These are phyloP conservation scores for Kalmusia sp. DNA, from an alignment of 2,329 filamentous ascomycete genomes.

Conservation along the genomic window DNA sequence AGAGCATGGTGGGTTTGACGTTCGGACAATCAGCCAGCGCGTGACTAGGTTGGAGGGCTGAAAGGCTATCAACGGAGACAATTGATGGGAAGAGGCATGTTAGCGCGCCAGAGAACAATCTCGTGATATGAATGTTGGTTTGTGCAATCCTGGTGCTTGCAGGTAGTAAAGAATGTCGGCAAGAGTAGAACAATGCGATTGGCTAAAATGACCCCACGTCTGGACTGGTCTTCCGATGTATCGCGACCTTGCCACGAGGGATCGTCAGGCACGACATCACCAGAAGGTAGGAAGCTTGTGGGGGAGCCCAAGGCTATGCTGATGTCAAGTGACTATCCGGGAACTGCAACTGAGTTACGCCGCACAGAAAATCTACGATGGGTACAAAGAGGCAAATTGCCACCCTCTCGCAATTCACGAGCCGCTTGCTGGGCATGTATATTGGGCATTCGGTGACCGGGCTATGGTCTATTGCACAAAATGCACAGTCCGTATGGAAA, in stretches of 20 bases:
- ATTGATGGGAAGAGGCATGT: constrained; percentile 3
- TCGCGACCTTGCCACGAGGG: neutral
- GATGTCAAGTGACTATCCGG: too few relatives aligned
- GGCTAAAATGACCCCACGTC: constrained; percentile 7
- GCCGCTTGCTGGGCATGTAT: too few relatives aligned
- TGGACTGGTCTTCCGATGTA: constrained; percentile 5
- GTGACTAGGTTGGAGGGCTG: constrained; percentile 18
- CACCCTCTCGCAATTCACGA: too few relatives aligned
- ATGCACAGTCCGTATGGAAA: neutral
- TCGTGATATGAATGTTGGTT: constrained; percentile 19
- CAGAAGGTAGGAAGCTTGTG: too few relatives aligned
- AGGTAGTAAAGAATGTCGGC: constrained; percentile 17
- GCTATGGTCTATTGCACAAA: neutral
- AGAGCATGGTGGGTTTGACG: constrained; percentile 9
- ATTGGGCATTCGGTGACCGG: neutral
- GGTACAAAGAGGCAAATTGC: too few relatives aligned
- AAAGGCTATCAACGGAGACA: constrained; percentile 6
- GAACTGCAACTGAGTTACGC: too few relatives aligned
- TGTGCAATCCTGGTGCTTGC: constrained; percentile 7
- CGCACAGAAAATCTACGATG: too few relatives aligned
- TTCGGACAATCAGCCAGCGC: constrained; percentile 7
- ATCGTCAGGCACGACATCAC: constrained; percentile 9
- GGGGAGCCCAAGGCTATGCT: too few relatives aligned
- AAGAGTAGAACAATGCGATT: constrained; percentile 14
- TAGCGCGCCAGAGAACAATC: constrained; percentile 21